Evolutionary conservation across 768 basidiomycete genomes (phyloP), one percentile per base, ranked within the genome.

Genomic region (Pleurotus sapidus): DNA sequence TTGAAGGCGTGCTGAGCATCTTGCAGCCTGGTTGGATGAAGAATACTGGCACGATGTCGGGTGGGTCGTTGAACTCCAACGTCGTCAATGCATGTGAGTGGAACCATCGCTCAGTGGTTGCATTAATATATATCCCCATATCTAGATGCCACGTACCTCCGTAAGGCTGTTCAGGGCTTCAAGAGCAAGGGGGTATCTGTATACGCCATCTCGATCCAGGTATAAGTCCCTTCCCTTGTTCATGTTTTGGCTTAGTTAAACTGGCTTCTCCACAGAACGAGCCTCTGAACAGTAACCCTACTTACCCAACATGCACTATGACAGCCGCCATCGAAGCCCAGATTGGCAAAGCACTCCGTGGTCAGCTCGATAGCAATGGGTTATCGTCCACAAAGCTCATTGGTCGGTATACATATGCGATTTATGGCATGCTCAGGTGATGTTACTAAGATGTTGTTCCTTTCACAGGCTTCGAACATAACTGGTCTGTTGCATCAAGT

Each of bases 11-110:
- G 23, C 9, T 45, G 60, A 51, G 58, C 14, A 34, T 20, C 46
- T 72, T 58, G 40, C 57, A 90, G 88, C 89, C 90, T 8, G 86
- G 73, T 3, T 92, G 90, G 89, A 89, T 90, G 88, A 91, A 91
- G 68, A 74, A 72, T 48, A 83, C 78, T 57, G 77, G 77, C 3
- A 80, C 81, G 0, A 89, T 89, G 85, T 75, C 83, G 24, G 89
- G 89, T 1, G 88, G 88, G 30, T 80, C 78, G 11, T 66, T 91
- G 51, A 62, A 76, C 25, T 77, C 81, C 0, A 70, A 74, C 46
- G 84, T 82, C 56, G 68, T 79, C 39, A 67, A 65, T 40, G 66
- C 70, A 0, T 85, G 84, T 88, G 59, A 58, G 84, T 70, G 6
- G 20, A 50, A 15, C 38, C 34, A 24, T 24, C 38, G 2, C 30